These are phyloP conservation scores for Abrus precatorius DNA, from an alignment of 306 rosid genomes.

Conservation along the genomic window DNA sequence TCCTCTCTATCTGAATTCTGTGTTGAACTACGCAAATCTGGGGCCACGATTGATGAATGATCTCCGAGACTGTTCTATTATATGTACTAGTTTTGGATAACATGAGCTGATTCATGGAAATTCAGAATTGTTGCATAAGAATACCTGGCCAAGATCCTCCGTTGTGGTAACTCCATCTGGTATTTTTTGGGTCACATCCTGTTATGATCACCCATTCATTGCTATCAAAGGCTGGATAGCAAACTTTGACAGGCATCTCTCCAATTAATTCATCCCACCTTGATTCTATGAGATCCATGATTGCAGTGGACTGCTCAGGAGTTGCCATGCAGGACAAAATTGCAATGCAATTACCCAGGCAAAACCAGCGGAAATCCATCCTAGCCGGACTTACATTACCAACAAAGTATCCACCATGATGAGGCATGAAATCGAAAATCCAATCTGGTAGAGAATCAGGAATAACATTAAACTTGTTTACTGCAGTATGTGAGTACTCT, in stretches of 20 bases:
- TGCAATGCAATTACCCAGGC: conserved; percentile 87
- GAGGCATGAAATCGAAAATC: conserved; percentile 89
- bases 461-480: conserved; percentile 89
- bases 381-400: conserved; percentile 94
- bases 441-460: conserved; percentile 96
- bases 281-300: conserved; percentile 93
- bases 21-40: no score
- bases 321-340: conserved; percentile 91
- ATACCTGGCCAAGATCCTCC: conserved; percentile 98
- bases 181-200: conserved; percentile 88
- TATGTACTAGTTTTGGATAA: no score
- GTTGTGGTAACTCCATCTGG: conserved; percentile 94
- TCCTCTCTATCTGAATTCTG: no score
- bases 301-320: conserved; percentile 82
- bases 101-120: background rate
- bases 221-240: conserved; percentile 87
- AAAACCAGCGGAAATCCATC: conserved; percentile 97
- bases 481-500: conserved; percentile 93
- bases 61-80: no score
- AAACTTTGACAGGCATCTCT: conserved; percentile 88
- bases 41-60: no score
- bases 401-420: conserved; percentile 82
- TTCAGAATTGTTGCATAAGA: conserved; percentile 26
- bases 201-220: conserved; percentile 81
- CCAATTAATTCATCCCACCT: conserved; percentile 88